phyloP scores from a whole-genome alignment of 2,329 filamentous ascomycete genomes.

The Scedosporium minutisporum region DNA sequence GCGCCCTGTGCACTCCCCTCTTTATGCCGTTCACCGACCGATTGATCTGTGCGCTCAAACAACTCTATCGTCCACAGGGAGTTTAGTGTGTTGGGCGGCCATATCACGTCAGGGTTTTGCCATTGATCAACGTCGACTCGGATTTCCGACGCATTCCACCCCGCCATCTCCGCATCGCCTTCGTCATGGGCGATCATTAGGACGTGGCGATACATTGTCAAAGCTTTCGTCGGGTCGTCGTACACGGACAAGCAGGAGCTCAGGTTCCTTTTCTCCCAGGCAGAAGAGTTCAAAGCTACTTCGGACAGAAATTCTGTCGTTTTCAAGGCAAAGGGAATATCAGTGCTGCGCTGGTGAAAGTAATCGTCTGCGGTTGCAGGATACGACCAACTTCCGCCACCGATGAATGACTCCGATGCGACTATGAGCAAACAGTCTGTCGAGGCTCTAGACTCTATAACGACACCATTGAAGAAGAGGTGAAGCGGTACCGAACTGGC shows the following conservation, averaged over 20 bases:
- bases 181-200: too few species aligned
- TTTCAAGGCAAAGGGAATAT: too few species aligned
- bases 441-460: not conserved
- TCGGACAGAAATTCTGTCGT: not conserved
- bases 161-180: not conserved
- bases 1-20: too few species aligned
- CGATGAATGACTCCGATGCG: not conserved
- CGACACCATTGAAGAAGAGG: not conserved
- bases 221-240: not conserved
- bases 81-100: not conserved
- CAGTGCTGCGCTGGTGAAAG: too few species aligned
- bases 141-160: not conserved
- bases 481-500: not conserved
- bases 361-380: too few species aligned
- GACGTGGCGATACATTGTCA: too few species aligned
- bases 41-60: not conserved
- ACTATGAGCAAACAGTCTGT: not conserved
- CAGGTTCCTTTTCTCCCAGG: not conserved
- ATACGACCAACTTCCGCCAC: not conserved
- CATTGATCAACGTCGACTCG: not conserved
- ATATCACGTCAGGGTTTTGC: not conserved
- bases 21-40: too few species aligned
- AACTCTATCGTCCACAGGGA: not conserved
- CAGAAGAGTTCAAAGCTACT: not conserved
- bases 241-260: not conserved